phyloP scores from a whole-genome alignment of 495 filamentous ascomycete species.

The Hypoxylon cercidicola region DNA sequence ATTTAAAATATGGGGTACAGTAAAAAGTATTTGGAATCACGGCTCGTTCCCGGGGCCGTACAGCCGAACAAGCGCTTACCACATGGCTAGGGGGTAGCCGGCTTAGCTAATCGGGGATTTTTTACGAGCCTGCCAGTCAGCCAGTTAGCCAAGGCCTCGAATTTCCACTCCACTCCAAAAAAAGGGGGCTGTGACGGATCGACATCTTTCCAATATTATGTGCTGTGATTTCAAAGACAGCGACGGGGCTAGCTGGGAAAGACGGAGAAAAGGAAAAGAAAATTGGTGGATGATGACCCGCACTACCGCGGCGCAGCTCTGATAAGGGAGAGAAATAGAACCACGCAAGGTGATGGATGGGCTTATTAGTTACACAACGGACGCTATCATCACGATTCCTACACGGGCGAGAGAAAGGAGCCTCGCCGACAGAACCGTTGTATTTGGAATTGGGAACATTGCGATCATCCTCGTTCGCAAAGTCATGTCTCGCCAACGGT shows the following conservation, averaged over 20 bases:
- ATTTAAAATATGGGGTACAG: no score
- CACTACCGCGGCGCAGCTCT: background rate
- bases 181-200: background rate
- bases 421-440: no score
- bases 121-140: background rate
- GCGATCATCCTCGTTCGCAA: no score
- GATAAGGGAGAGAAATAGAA: no score
- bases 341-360: no score
- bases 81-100: background rate
- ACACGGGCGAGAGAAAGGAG: no score
- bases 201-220: background rate
- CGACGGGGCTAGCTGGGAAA: background rate
- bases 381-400: no score
- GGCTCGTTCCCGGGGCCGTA: no score
- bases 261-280: background rate
- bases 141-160: background rate
- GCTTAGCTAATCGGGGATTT: background rate
- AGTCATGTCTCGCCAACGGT: no score
- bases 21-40: conserved; percentile 5
- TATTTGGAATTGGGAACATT: no score
- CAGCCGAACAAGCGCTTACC: conserved; percentile 18
- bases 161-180: background rate
- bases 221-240: background rate
- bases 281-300: background rate
- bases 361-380: no score